Evolutionary conservation across 257 asterid genomes (phyloP).

Genomic region (Osmanthus fragrans): DNA sequence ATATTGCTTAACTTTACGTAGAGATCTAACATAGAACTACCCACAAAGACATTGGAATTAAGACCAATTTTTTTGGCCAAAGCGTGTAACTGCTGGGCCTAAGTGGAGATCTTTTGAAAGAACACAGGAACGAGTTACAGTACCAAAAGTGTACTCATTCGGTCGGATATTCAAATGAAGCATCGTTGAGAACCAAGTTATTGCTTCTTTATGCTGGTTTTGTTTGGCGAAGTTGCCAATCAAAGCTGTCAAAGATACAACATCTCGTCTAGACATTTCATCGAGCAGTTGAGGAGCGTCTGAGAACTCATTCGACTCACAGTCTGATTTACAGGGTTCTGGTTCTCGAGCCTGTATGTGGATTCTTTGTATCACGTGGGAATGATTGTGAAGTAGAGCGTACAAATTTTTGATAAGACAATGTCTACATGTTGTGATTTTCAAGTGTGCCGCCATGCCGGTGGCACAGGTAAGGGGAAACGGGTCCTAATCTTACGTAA

Average conservation of each 20-base stretch:
- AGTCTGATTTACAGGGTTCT: neutral
- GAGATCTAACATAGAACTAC: slow-evolving; percentile 66
- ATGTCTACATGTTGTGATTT: slow-evolving; percentile 17
- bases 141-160: slow-evolving; percentile 70
- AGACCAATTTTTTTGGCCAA: slow-evolving; percentile 45
- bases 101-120: slow-evolving; percentile 43
- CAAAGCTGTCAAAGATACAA: slow-evolving; percentile 51
- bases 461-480: neutral
- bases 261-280: slow-evolving; percentile 53
- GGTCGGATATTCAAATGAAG: slow-evolving; percentile 48
- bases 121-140: slow-evolving; percentile 58
- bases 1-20: slow-evolving; percentile 56
- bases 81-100: slow-evolving; percentile 70
- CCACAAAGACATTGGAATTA: slow-evolving; percentile 59
- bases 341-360: neutral
- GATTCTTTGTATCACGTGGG: neutral
- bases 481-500: neutral
- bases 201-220: slow-evolving; percentile 53
- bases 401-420: slow-evolving; percentile 14
- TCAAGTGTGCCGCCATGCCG: neutral
- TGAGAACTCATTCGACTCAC: neutral
- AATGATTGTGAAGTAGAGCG: neutral
- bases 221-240: slow-evolving; percentile 52
- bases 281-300: slow-evolving; percentile 51
- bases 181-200: slow-evolving; percentile 51